Evolutionary conservation across 2,329 filamentous ascomycete genomes (phyloP), one percentile per base, ranked within the genome.

Genomic region (Calonectria multiphialidica): DNA sequence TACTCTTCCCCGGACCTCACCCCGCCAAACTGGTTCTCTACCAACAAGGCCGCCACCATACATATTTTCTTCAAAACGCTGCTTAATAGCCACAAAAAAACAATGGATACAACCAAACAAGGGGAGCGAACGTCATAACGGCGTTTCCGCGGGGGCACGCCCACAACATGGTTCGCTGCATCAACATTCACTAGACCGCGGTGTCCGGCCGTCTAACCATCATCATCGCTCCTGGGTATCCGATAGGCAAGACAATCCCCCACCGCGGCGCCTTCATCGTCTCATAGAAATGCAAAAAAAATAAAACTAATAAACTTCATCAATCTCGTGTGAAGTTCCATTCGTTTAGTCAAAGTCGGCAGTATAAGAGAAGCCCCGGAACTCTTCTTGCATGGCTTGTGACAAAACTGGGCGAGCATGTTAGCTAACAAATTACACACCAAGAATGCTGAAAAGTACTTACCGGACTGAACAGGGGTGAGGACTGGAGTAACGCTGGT

Each of bases 381-480:
- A 99, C 84, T 99, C 96, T 87, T 99, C 97, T 87, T 99, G 97
- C 96, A 98, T 98, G 50, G 95, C 95, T 88, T 98, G 97, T 33
- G 96, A 98, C 75, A 99, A 90, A 53, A 99, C 97, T 98, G 18
- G 77, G 21, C 4, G 55, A 5, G 16, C 9, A 5, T 30, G 70
- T 83, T 75, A 86, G 81, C 59, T 71, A 23, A 15, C 71, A n/a
- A 74, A 7, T 8, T 21, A 18, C 28, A n/a, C 15, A 35, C 21
- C 25, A 47, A 8, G 33, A 9, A 16, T 21, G 4, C 9, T 42
- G 37, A 44, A n/a, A 25, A 65, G 71, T 28, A 88, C 94, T 87
- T 93, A 97, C 96, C 95, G 85, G 95, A 98, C 86, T 98, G 96
- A 68, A 99, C 97, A 64, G 97, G 97, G 35, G 97, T 99, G 77